phyloP scores from a whole-genome alignment of 108 stramenopile species.

The Parmales sp. region DNA sequence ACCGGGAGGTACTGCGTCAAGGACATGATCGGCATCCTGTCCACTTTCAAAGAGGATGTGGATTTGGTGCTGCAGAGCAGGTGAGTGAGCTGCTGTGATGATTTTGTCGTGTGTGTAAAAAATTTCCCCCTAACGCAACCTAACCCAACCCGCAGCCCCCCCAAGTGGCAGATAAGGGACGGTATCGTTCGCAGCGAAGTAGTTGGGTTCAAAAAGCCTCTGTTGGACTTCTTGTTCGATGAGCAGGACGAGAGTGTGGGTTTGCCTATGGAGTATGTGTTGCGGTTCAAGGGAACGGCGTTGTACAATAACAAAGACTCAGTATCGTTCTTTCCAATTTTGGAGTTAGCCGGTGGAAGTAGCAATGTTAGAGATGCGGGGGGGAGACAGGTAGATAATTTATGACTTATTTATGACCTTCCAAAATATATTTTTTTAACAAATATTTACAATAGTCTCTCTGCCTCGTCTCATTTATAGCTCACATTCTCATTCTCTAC shows the following conservation, averaged over 20 bases:
- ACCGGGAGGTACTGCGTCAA: background rate
- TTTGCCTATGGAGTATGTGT: background rate
- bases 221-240: background rate
- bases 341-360: background rate
- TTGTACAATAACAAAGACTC: background rate
- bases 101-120: no score
- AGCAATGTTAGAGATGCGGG: background rate
- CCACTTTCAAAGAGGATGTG: background rate
- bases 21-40: background rate
- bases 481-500: background rate
- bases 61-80: background rate
- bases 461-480: background rate
- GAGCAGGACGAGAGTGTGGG: background rate
- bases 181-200: background rate
- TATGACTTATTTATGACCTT: background rate
- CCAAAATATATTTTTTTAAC: background rate
- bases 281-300: background rate
- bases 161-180: background rate
- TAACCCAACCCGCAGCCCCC: no score
- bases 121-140: no score
- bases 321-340: background rate
- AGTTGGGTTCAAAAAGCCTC: background rate
- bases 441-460: no score
- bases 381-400: background rate
- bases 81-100: no score